A percentile compares a stretch with the other conserved stretches of the same genome.
phyloP scores from a whole-genome alignment of 768 basidiomycete species.

The Phaffia australis region DNA sequence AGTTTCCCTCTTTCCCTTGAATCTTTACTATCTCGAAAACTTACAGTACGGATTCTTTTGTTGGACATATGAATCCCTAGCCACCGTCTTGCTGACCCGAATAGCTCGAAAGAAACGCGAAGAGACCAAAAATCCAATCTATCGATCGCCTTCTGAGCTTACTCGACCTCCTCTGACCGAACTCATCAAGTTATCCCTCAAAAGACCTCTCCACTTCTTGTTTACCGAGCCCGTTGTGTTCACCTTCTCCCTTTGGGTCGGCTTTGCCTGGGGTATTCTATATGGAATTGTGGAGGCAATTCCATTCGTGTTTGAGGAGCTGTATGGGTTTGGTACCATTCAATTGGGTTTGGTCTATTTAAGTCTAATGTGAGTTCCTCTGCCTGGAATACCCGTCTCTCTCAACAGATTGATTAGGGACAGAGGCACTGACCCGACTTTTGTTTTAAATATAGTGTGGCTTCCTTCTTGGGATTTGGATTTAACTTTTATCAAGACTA shows the following conservation, averaged over 20 bases:
- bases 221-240: constrained; percentile 63
- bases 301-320: constrained; percentile 46
- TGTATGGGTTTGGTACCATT: constrained; percentile 54
- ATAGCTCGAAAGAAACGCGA: constrained; percentile 56
- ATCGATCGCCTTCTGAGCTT: constrained; percentile 54
- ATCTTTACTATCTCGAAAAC: too few relatives aligned
- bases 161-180: constrained; percentile 49
- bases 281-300: constrained; percentile 47
- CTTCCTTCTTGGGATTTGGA: constrained; percentile 28
- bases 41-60: too few relatives aligned
- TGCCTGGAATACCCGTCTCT: too few relatives aligned
- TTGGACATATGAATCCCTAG: constrained; percentile 6
- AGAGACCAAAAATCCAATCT: constrained; percentile 53
- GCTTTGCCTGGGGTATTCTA: constrained; percentile 59
- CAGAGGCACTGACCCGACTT: neutral
- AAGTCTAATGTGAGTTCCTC: constrained; percentile 40
- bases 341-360: constrained; percentile 53
- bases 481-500: constrained; percentile 34
- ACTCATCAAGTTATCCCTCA: constrained; percentile 59
- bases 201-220: constrained; percentile 54
- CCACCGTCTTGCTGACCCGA: constrained; percentile 55
- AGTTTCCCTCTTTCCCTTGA: neutral
- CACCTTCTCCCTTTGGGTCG: constrained; percentile 45
- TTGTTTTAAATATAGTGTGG: constrained; percentile 28
- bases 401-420: neutral